A percentile compares a stretch with the other conserved stretches of the same genome.
Conservation (phyloP, 1,284 basidiomycete species). For the Megacollybia platyphylla region DNA sequence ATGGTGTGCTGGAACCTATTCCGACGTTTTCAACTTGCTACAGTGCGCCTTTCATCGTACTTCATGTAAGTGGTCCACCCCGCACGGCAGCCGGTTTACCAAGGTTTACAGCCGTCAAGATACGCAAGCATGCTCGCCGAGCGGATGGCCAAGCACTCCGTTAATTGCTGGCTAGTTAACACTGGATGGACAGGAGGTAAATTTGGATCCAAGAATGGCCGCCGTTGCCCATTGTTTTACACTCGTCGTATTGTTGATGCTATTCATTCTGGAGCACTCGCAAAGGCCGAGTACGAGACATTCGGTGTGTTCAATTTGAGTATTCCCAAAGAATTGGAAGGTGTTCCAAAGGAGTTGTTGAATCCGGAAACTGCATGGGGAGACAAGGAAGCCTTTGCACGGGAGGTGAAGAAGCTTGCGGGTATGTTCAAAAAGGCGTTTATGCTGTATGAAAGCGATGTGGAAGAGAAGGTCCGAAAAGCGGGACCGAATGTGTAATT, state of each 20-base stretch:
- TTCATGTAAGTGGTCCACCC: slow-evolving; percentile 48
- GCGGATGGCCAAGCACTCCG: slow-evolving; percentile 85
- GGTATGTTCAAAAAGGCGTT: slow-evolving; percentile 93
- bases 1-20: slow-evolving; percentile 95
- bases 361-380: slow-evolving; percentile 80
- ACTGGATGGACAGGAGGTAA: slow-evolving; percentile 97
- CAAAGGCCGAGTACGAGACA: slow-evolving; percentile 77
- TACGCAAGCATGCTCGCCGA: slow-evolving; percentile 98
- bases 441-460: slow-evolving; percentile 77
- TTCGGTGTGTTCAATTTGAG: slow-evolving; percentile 74
- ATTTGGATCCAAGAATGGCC: slow-evolving; percentile 63
- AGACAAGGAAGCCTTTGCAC: slow-evolving; percentile 77
- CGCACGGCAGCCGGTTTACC: slow-evolving; percentile 2
- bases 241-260: slow-evolving; percentile 95
- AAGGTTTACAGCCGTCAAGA: slow-evolving; percentile 63
- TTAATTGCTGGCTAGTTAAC: slow-evolving; percentile 98
- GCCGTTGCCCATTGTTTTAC: slow-evolving; percentile 91
- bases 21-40: slow-evolving; percentile 99
- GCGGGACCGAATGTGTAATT: slow-evolving; percentile 47
- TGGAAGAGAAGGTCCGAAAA: slow-evolving; percentile 62
- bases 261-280: slow-evolving; percentile 89
- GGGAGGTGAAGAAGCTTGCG: slow-evolving; percentile 76
- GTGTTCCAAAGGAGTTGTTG: slow-evolving; percentile 81
- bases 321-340: slow-evolving; percentile 71
- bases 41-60: slow-evolving; percentile 97